phyloP scores from a whole-genome alignment of 1,284 basidiomycete genomes.

The Phenoliferia sp. region DNA sequence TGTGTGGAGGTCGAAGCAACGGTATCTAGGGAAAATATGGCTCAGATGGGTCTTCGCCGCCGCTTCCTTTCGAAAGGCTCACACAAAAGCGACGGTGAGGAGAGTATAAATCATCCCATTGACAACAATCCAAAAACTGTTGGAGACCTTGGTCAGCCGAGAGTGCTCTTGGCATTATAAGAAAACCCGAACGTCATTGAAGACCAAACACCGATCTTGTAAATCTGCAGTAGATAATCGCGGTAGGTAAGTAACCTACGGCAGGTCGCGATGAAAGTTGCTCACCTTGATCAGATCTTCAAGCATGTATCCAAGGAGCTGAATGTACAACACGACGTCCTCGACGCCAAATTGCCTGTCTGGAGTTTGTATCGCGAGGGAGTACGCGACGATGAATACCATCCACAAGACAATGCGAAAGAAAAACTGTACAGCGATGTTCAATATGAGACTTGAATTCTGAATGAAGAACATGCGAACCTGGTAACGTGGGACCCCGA shows the following conservation, averaged over 20 bases:
- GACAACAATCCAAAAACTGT: slow-evolving; percentile 49
- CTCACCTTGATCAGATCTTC: slow-evolving; percentile 34
- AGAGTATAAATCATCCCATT: slow-evolving; percentile 66
- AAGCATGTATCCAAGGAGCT: slow-evolving; percentile 33
- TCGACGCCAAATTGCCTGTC: slow-evolving; percentile 36
- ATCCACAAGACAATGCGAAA: slow-evolving; percentile 67
- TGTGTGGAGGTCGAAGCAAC: slow-evolving; percentile 58
- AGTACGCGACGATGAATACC: slow-evolving; percentile 72
- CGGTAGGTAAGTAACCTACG: too few species aligned
- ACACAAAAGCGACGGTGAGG: slow-evolving; percentile 62
- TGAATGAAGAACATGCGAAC: background rate
- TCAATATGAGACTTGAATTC: background rate
- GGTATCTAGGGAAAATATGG: slow-evolving; percentile 45
- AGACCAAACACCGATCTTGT: slow-evolving; percentile 16
- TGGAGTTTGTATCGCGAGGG: slow-evolving; percentile 36
- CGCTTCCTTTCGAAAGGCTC: too few species aligned
- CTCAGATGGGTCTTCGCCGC: too few species aligned
- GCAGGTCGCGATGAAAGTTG: background rate
- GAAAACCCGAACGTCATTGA: too few species aligned
- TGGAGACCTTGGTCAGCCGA: too few species aligned
- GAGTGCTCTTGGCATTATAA: too few species aligned
- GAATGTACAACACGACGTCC: slow-evolving; percentile 30
- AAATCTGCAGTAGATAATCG: slow-evolving; percentile 3
- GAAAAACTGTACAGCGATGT: slow-evolving; percentile 23
- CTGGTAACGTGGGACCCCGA: slow-evolving; percentile 73